Conservation (phyloP, 1,139 yeast genomes). For the Pichia sp. region DNA sequence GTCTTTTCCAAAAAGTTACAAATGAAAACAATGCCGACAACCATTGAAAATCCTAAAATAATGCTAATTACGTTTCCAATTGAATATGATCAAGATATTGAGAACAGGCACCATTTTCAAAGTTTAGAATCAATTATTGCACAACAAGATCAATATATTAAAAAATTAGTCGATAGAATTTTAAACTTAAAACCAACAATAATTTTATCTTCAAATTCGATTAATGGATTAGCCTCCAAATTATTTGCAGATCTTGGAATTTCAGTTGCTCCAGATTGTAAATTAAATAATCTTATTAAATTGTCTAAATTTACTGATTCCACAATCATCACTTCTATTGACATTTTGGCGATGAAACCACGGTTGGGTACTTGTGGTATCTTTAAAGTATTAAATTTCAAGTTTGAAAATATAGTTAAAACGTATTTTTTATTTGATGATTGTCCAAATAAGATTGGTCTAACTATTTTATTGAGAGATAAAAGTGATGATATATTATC, state of each 20-base stretch:
- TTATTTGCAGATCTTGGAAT: slow-evolving; percentile 68
- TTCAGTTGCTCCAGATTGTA: slow-evolving; percentile 71
- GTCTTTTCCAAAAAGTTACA: slow-evolving; percentile 83
- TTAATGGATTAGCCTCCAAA: slow-evolving; percentile 76
- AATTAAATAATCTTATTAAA: slow-evolving; percentile 76
- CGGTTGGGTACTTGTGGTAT: slow-evolving; percentile 65
- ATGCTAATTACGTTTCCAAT: slow-evolving; percentile 83
- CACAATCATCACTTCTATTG: slow-evolving; percentile 67
- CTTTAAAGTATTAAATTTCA: slow-evolving; percentile 65
- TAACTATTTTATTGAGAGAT: slow-evolving; percentile 80
- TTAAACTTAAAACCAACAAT: slow-evolving; percentile 73
- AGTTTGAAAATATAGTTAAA: slow-evolving; percentile 50
- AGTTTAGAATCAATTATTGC: slow-evolving; percentile 58
- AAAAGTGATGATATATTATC: slow-evolving; percentile 53
- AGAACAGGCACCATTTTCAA: slow-evolving; percentile 17
- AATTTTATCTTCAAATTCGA: slow-evolving; percentile 71
- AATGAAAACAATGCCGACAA: slow-evolving; percentile 68
- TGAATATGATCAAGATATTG: slow-evolving; percentile 63
- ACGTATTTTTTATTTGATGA: slow-evolving; percentile 77
- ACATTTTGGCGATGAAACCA: slow-evolving; percentile 52
- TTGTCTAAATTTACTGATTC: slow-evolving; percentile 77
- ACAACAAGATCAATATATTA: slow-evolving; percentile 81
- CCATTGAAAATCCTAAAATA: slow-evolving; percentile 62
- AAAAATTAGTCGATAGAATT: slow-evolving; percentile 74
- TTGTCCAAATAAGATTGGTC: slow-evolving; percentile 66